Evolutionary conservation across 2,329 filamentous ascomycete species (phyloP), one percentile per base, ranked within the genome.

Genomic region (Aspergillus proliferans): DNA sequence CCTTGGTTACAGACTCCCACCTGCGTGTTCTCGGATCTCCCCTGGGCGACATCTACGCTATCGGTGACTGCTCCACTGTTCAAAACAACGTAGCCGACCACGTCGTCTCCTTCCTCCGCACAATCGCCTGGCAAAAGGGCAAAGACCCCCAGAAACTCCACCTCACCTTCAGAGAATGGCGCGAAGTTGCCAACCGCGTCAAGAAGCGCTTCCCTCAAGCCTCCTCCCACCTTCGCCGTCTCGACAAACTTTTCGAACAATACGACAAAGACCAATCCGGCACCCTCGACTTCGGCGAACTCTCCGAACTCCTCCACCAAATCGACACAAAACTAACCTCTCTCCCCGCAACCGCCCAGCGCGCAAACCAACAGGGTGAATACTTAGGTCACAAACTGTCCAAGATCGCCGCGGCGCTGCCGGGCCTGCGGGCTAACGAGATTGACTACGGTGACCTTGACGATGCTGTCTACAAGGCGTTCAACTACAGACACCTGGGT

Each of bases 21-120:
- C 84, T 97, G 7, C 88, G 93, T 38, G 75, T 98, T 0, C 87
- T 86, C 51, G 93, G 93, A 47, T 83, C 93, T 0, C 93, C 93
- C 0, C 73, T 97, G 0, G 93, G 93, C 34, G 92, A 97, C 52
- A 90, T 98, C 19, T 98, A 98, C 64, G 91, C 91, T 43, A 90
- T 98, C 53, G 93, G 93, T 12, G 93, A 98, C 71, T 97, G 93
- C 72, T 79, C 88, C 6, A 98, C 94, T 0, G 92, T 98, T 0
- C 94, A 98, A 65, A 98, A 98, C 75, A 98, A 98, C 59, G 78
- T 97, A 2, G 88, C 91, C 3, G 88, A 95, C 63, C 86, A 96
- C 71, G 85, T 98, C 59, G 79, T 96, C 43, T 86, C 83, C 18
- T 98, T 97, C 72, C 79, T 98, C 9, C 89, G 90, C 52, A 88